Base-by-base conservation (phyloP, 192 early-diverging fungal genomes). In the Linnemannia exigua region DNA sequence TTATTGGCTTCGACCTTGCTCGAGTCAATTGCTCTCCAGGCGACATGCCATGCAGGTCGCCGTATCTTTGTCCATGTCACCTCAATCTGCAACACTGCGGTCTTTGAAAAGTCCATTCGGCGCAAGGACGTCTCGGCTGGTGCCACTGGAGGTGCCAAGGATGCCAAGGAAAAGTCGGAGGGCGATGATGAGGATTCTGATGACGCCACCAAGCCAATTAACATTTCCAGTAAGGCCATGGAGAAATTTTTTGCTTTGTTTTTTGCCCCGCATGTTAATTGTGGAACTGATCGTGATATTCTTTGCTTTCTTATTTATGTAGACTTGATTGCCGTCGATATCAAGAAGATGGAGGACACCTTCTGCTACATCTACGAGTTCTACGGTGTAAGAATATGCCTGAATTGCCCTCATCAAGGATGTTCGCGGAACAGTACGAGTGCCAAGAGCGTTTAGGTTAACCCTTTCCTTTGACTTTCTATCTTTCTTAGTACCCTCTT, bases 11-110 rank as follows among this genome's bases (percentile, higher is more conserved):
- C 84, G 0, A 78, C 80, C 15, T 37, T 79, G 1, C 67, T 88
- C 20, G 88, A 90, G 15, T 90, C 91, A 35, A 41, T 88, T 4
- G 46, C 89, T 15, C 48, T 87, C 9, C 91, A 92, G 75, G 90
- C 91, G 75, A 80, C 89, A 3, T 84, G 94, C 20, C 93, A 92
- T 80, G 91, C 90, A 46, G 94, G 95, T 46, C 90, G 95, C 14
- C 89, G 90, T 28, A 72, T 95, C 12, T 88, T 90, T 70, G 81
- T 95, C 58, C 92, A 91, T 67, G 77, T 87, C 22, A 70, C 88
- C 20, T 58, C 92, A 41, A 88, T 92, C 48, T 77, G 74, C 25
- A 84, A 76, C 48, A 79, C 87, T 5, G 83, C 90, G 72, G 82
- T 93, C 1, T 88, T 91, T 46, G 66, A 74, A 46, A 91, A 90